Conservation (phyloP, 2,329 filamentous ascomycete species). For the Microdochium bolleyi region DNA sequence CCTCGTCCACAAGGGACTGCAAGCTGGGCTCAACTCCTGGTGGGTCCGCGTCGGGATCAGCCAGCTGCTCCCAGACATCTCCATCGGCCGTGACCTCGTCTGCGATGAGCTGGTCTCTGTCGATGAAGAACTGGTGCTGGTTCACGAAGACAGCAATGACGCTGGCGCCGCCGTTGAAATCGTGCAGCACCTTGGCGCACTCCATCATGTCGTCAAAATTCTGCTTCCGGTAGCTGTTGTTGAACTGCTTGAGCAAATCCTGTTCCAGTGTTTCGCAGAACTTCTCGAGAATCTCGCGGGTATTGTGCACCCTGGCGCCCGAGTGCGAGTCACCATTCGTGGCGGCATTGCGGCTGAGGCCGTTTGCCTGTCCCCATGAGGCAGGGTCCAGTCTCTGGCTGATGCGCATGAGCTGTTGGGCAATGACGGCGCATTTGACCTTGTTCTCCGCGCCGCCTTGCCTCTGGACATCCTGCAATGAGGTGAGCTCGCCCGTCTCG, state of each 20-base stretch:
- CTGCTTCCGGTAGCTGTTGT: slow-evolving; percentile 89
- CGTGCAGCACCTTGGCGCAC: slow-evolving; percentile 85
- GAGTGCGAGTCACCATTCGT: slow-evolving; percentile 37
- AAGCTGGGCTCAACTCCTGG: slow-evolving; percentile 87
- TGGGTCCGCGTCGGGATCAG: slow-evolving; percentile 88
- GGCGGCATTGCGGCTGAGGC: slow-evolving; percentile 38
- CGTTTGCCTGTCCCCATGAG: slow-evolving; percentile 60
- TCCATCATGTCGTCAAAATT: slow-evolving; percentile 99
- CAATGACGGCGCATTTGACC: slow-evolving; percentile 88
- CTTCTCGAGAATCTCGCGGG: slow-evolving; percentile 87
- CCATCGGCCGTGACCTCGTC: slow-evolving; percentile 73
- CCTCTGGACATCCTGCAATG: slow-evolving; percentile 81
- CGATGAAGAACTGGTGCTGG: slow-evolving; percentile 98
- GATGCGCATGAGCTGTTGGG: slow-evolving; percentile 86
- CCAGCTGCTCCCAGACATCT: slow-evolving; percentile 81
- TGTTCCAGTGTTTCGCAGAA: slow-evolving; percentile 95
- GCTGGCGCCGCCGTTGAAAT: slow-evolving; percentile 93
- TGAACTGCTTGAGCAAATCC: slow-evolving; percentile 90
- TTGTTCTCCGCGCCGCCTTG: slow-evolving; percentile 86
- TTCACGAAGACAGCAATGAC: slow-evolving; percentile 97
- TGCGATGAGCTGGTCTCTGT: slow-evolving; percentile 81
- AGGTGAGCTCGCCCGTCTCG: slow-evolving; percentile 77
- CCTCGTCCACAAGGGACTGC: slow-evolving; percentile 87
- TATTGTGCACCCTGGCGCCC: slow-evolving; percentile 49
- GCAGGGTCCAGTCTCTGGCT: slow-evolving; percentile 80